Percentiles rank a stretch among this genome's conserved stretches.
phyloP scores from a whole-genome alignment of 2,329 filamentous ascomycete species.

The Ophiostoma himal-ulmi region DNA sequence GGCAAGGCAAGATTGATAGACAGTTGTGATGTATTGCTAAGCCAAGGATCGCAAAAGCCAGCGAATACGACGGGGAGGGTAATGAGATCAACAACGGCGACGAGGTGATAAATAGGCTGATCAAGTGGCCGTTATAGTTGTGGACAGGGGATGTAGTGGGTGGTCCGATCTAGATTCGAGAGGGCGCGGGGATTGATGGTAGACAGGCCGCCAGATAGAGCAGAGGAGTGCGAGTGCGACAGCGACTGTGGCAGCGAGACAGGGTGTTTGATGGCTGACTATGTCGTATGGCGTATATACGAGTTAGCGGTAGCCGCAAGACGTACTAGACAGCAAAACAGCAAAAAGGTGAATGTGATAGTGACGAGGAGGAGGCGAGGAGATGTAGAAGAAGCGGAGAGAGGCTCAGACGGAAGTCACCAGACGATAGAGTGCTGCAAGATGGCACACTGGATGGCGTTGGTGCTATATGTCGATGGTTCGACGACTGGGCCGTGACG shows the following conservation, averaged over 20 bases:
- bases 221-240: neutral
- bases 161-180: constrained; percentile 2
- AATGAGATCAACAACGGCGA: neutral
- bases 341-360: neutral
- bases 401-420: neutral
- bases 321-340: no score
- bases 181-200: neutral
- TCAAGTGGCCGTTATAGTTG: neutral
- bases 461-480: neutral
- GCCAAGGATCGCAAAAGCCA: neutral
- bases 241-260: neutral
- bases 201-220: neutral
- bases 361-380: neutral
- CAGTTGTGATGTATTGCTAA: no score
- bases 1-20: neutral
- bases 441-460: neutral
- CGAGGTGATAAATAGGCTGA: neutral
- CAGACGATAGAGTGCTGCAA: neutral
- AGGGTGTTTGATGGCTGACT: neutral
- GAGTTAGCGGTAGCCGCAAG: neutral
- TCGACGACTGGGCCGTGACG: neutral
- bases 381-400: neutral
- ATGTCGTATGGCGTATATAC: neutral
- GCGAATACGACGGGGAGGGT: neutral
- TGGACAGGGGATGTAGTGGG: constrained; percentile 11